phyloP scores from a whole-genome alignment of 2,329 filamentous ascomycete genomes.

The Neonectria magnoliae region DNA sequence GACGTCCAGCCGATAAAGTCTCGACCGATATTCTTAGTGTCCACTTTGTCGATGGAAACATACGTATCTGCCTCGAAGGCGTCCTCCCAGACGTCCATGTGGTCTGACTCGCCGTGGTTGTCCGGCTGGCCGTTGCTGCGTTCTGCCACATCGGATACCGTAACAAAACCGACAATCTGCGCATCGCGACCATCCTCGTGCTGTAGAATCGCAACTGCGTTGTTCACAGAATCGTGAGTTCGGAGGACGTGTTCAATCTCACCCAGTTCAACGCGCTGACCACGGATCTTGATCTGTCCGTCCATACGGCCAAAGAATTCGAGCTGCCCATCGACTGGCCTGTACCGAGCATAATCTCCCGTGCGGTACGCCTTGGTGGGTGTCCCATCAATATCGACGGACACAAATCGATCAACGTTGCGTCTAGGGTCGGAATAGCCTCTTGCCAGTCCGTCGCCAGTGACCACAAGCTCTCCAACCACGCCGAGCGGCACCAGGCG shows the following conservation, averaged over 20 bases:
- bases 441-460: constrained; percentile 28
- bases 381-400: not conserved
- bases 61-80: constrained; percentile 28
- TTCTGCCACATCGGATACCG: not conserved
- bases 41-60: constrained; percentile 19
- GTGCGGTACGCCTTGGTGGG: constrained; percentile 23
- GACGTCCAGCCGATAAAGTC: constrained; percentile 43
- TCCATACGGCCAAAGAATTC: constrained; percentile 33
- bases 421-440: not conserved
- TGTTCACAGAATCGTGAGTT: not conserved
- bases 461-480: constrained; percentile 43
- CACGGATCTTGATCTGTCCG: constrained; percentile 34
- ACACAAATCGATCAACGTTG: not conserved
- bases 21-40: constrained; percentile 24
- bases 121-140: not conserved
- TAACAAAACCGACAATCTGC: not conserved
- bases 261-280: constrained; percentile 35
- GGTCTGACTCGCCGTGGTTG: not conserved
- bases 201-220: not conserved
- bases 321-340: constrained; percentile 23
- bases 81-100: constrained; percentile 20
- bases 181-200: not conserved
- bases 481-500: constrained; percentile 39
- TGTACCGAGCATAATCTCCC: constrained; percentile 27
- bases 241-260: constrained; percentile 29